phyloP scores from a whole-genome alignment of 345 rosid genomes.

The Citrus glauca region DNA sequence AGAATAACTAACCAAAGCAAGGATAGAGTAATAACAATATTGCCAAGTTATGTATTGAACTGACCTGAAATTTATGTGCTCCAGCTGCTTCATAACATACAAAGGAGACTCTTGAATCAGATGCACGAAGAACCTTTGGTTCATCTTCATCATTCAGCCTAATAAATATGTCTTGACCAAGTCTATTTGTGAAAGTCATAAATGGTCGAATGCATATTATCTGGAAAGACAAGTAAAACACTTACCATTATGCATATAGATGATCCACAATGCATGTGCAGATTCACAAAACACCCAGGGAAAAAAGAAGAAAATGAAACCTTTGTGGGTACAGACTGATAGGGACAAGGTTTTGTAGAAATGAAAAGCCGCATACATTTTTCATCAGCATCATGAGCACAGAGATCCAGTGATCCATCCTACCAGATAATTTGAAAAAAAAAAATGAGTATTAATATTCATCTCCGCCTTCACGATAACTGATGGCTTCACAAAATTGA shows the following conservation, averaged over 20 bases:
- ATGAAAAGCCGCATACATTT: conserved; percentile 77
- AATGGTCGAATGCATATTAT: conserved; percentile 86
- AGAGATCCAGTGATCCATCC: conserved; percentile 94
- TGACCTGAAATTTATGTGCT: conserved; percentile 80
- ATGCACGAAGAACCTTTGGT: conserved; percentile 66
- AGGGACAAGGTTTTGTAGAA: conserved; percentile 76
- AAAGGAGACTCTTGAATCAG: conserved; percentile 81
- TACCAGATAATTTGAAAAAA: conserved; percentile 21
- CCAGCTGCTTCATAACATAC: conserved; percentile 45
- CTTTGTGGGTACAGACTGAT: conserved; percentile 90
- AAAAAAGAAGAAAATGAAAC: conserved; percentile 20
- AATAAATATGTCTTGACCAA: conserved; percentile 72
- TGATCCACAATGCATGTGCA: neutral
- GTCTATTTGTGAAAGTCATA: conserved; percentile 91
- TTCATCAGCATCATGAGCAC: conserved; percentile 65
- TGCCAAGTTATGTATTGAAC: conserved; percentile 13
- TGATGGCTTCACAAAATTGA: neutral
- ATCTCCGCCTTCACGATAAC: neutral
- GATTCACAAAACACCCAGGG: neutral
- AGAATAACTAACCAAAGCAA: neutral
- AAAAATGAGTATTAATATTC: conserved; percentile 1
- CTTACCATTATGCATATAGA: neutral
- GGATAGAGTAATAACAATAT: conserved; percentile 7
- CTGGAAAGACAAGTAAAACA: conserved; percentile 34
- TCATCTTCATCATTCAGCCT: conserved; percentile 74